Base-by-base conservation (phyloP, 2,329 filamentous ascomycete species). In the Coniochaeta pulveracea region DNA sequence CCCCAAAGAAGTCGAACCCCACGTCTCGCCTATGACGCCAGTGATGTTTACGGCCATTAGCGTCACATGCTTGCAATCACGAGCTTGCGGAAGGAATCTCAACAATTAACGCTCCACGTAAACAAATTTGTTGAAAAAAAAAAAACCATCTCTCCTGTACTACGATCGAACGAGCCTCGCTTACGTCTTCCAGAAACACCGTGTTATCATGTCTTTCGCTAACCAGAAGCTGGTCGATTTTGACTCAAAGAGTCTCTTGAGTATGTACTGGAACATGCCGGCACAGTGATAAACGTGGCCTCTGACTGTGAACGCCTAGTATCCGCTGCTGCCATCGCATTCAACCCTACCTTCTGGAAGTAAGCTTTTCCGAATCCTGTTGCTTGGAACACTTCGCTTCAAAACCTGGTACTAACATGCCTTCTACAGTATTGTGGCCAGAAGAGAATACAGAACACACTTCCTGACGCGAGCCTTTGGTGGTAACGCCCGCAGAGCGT, bases 281-380 rank as follows among this genome's bases (percentile, higher is more conserved):
- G 25, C 33, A 32, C 17, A 25, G 11, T 33, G 24, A 21, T 27
- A 31, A 8, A 21, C 19, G 17, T 16, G 23, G 15, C 28, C 38
- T 35, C 45, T 49, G 34, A 48, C 39, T 29, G 17, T 14, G 8
- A 34, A 37, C 44, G n/a, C n/a, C n/a, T n/a, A 94, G 88, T 91
- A 46, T 84, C 85, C 45, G 83, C 79, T 30, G 69, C 67, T 36
- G 73, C 83, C 34, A 93, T 98, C 60, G 71, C 80, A 31, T 96
- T 98, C 62, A 98, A 98, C 60, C 91, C 91, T 15, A 80, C 91
- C n/a, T 96, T 95, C 60, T 98, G 91, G 91, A 98, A 98, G 88
- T 94, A 70, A 67, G 84, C 71, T 34, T 8, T 22, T 40, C 27
- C 33, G 39, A 42, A n/a, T 16, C 7, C 14, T 27, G 16, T n/a